Conservation (phyloP, 345 rosid genomes). For the Syzygium jambos region DNA sequence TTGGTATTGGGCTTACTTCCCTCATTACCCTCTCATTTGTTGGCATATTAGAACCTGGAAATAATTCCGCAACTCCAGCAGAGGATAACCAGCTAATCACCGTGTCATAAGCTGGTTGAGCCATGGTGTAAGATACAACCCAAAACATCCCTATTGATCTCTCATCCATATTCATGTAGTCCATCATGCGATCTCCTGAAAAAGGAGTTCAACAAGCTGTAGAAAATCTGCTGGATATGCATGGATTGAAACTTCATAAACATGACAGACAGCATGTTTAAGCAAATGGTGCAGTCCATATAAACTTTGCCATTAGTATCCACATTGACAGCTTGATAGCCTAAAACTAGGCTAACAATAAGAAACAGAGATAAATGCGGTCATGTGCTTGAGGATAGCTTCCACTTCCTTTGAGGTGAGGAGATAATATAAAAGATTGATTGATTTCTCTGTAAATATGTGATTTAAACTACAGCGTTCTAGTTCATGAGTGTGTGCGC, state of each 20-base stretch:
- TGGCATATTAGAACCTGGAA: conserved; percentile 52
- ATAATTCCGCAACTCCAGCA: conserved; percentile 60
- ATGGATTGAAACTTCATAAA: not conserved
- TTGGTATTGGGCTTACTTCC: conserved; percentile 94
- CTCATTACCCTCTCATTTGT: conserved; percentile 77
- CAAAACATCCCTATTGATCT: conserved; percentile 97
- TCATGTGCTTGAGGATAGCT: not conserved
- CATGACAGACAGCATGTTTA: not conserved
- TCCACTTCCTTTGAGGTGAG: not conserved
- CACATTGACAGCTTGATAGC: not conserved
- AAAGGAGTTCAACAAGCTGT: not conserved
- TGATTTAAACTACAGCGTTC: not conserved
- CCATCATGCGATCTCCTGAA: conserved; percentile 89
- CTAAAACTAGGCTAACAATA: not conserved
- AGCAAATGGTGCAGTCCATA: not conserved
- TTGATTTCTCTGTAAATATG: not conserved
- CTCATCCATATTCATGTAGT: conserved; percentile 95
- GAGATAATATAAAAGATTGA: not conserved
- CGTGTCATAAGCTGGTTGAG: conserved; percentile 88
- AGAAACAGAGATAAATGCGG: not conserved
- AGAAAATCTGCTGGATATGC: not conserved
- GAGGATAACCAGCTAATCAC: conserved; percentile 78
- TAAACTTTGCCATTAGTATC: not conserved
- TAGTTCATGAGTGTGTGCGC: not conserved
- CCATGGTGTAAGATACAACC: conserved; percentile 96